These are phyloP conservation scores for Sequoia sempervirens DNA, from an alignment of 75 land plant species.

Conservation along the genomic window DNA sequence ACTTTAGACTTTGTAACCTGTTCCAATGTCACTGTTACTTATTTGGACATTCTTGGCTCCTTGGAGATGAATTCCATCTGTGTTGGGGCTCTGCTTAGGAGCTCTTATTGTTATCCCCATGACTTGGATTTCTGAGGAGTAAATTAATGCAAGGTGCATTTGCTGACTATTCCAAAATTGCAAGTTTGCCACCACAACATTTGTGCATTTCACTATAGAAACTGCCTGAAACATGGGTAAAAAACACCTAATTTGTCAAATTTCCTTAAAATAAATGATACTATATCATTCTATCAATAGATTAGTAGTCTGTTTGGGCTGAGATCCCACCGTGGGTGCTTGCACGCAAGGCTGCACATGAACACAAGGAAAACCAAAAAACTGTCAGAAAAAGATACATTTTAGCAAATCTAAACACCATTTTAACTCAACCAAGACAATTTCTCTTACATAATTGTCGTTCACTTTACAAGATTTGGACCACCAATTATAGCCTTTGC, in stretches of 20 bases:
- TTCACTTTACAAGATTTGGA: constrained; percentile 27
- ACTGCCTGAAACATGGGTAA: constrained; percentile 11
- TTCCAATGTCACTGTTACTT: constrained; percentile 8
- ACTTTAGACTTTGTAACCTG: constrained; percentile 15
- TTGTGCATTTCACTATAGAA: constrained; percentile 2
- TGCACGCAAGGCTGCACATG: constrained; percentile 1
- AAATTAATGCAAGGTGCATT: constrained; percentile 26
- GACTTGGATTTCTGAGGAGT: constrained; percentile 18
- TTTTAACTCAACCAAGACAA: not conserved
- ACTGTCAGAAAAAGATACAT: not conserved
- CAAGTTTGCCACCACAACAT: constrained; percentile 6
- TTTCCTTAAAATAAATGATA: not conserved
- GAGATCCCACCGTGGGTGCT: constrained; percentile 10
- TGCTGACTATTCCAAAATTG: constrained; percentile 23
- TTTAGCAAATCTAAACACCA: not conserved
- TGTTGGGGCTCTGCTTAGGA: constrained; percentile 42
- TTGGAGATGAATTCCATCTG: constrained; percentile 44
- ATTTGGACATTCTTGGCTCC: constrained; percentile 14
- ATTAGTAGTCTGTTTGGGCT: not conserved
- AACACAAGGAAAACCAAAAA: not conserved
- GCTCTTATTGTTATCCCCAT: constrained; percentile 19
- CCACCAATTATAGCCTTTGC: constrained; percentile 57
- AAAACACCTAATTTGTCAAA: not conserved
- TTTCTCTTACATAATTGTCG: constrained; percentile 2
- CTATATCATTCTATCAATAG: not conserved